Conservation (phyloP, 2,329 filamentous ascomycete genomes). For the Calonectria pseudoturangicola region DNA sequence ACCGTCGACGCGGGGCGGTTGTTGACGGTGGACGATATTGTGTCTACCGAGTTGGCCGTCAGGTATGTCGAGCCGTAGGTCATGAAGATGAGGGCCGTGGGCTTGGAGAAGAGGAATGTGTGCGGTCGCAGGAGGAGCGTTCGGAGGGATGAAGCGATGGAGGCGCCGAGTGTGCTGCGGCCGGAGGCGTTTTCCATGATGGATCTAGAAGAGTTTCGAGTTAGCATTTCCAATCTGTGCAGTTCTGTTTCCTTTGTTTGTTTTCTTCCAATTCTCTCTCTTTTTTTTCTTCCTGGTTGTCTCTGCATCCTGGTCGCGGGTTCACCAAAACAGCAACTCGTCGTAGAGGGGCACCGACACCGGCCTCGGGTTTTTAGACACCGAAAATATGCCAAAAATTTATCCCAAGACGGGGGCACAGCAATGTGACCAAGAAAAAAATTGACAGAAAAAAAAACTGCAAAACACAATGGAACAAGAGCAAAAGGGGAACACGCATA, state of each 20-base stretch:
- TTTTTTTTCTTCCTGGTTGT: background rate
- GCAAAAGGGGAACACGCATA: conserved; percentile 59
- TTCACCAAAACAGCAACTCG: background rate
- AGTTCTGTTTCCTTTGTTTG: background rate
- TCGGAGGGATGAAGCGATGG: conserved; percentile 74
- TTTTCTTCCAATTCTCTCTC: background rate
- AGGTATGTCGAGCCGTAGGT: conserved; percentile 94
- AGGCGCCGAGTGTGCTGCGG: conserved; percentile 74
- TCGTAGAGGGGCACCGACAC: conserved; percentile 1
- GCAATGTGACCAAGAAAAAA: conserved; percentile 19
- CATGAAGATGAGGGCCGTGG: conserved; percentile 81
- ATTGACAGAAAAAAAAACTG: background rate
- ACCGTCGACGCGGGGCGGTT: conserved; percentile 75
- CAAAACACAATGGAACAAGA: background rate
- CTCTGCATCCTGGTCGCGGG: background rate
- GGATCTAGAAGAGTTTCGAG: conserved; percentile 67
- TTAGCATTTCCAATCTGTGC: conserved; percentile 21
- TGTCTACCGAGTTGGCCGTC: conserved; percentile 92
- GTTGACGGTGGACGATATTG: conserved; percentile 78
- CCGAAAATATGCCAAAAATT: conserved; percentile 22
- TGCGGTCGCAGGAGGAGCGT: conserved; percentile 77
- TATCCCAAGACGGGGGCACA: background rate
- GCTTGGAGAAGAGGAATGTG: conserved; percentile 76
- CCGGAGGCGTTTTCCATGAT: conserved; percentile 91
- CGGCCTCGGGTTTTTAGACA: conserved; percentile 30